These are phyloP conservation scores for Phaeotremella skinneri DNA, from an alignment of 768 basidiomycete genomes.

Conservation along the genomic window DNA sequence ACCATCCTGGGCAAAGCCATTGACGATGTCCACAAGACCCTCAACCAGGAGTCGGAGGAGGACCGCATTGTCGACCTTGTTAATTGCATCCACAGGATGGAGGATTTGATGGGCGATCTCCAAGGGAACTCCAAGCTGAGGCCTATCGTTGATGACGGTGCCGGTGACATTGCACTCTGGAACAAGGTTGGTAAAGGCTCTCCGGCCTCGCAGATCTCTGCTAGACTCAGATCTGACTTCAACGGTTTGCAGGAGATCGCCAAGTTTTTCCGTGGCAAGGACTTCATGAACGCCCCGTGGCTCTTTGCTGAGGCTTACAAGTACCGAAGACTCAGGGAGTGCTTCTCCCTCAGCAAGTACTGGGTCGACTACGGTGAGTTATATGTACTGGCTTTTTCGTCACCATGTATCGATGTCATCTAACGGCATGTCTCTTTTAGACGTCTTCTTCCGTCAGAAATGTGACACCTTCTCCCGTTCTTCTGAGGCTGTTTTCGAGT, in stretches of 20 bases:
- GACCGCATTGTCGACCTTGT: constrained; percentile 81
- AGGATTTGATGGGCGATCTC: constrained; percentile 79
- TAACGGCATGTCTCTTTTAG: constrained; percentile 12
- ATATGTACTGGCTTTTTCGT: background rate
- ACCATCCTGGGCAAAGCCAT: constrained; percentile 95
- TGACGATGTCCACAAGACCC: constrained; percentile 81
- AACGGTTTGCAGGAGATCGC: constrained; percentile 64
- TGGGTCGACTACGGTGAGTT: constrained; percentile 72
- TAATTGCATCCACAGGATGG: constrained; percentile 84
- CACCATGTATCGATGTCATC: background rate
- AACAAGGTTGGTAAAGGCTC: constrained; percentile 61
- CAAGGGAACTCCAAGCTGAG: constrained; percentile 76
- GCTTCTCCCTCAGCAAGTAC: constrained; percentile 84
- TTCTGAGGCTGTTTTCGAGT: constrained; percentile 83
- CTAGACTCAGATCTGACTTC: background rate
- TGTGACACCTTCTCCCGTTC: constrained; percentile 96
- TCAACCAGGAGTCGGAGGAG: constrained; percentile 76
- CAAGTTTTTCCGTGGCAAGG: constrained; percentile 80
- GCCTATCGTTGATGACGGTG: constrained; percentile 84
- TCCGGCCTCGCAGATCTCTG: too few relatives aligned
- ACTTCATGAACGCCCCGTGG: constrained; percentile 87
- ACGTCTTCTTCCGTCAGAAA: constrained; percentile 93
- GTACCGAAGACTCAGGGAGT: constrained; percentile 68
- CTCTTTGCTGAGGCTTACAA: constrained; percentile 81
- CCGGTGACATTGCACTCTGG: constrained; percentile 91